Base-by-base conservation (phyloP, 176 grass and related monocot species). In the Triticum timopheevii region DNA sequence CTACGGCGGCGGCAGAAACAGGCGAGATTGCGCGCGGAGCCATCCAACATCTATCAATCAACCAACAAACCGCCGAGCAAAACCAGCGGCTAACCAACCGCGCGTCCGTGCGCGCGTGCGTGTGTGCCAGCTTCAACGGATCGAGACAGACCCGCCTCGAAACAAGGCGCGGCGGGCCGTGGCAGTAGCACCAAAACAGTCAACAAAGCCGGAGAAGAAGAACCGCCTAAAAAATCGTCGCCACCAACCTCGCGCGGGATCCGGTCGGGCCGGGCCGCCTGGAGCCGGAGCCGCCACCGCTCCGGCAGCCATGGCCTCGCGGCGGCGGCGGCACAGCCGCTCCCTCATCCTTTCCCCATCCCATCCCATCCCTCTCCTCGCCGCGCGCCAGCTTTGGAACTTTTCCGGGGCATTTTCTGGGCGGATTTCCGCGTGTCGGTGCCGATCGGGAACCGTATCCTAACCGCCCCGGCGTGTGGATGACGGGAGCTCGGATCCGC, bases 231-330 rank as follows among this genome's bases (percentile, higher is more conserved):
- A 17, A 28, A 16, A 23, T 59, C 75, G 50, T 31, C 68, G 78
- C 69, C 69, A 76, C 59, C 71, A 64, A 87, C 85, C 78, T 87
- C 20, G n/a, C 77, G 76, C 66, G 7, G 56, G 1, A 59, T 59
- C 56, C 56, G 54, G 54, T 6, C 0, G 15, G 0, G 49, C 15
- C 49, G 50, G 10, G 0, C 33, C 61, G 77, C 65, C 31, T 11
- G 39, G 54, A 62, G 28, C 6, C 23, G 44, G 65, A 72, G 80
- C 80, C 80, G 1, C 17, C 80, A 9, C 45, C 65, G 3, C 33
- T 8, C 24, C 42, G 44, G 39, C 17, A 31, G 39, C 42, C 13
- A 31, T 9, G 31, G 66, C 0, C 44, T 20, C 28, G 20, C 28
- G 6, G 17, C 25, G 5, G 4, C 27, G 39, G 19, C 56, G 19